Evolutionary conservation across 1,284 basidiomycete genomes (phyloP).

Genomic region (Sphaerobolus stellatus): DNA sequence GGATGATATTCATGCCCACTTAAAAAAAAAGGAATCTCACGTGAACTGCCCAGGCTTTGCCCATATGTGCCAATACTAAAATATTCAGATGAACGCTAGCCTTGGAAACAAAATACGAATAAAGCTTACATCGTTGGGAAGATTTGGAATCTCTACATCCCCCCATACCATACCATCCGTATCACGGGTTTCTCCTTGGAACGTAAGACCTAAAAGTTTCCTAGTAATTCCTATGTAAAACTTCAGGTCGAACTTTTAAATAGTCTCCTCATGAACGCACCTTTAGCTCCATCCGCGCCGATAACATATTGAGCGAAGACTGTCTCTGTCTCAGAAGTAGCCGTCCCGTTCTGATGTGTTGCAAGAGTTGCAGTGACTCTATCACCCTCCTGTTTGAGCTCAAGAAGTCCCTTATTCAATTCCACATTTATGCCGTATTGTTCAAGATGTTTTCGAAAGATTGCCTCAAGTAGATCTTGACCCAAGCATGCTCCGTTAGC

Average conservation of each 20-base stretch:
- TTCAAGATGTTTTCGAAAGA: conserved; percentile 31
- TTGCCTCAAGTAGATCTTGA: conserved; percentile 28
- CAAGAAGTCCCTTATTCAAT: conserved; percentile 29
- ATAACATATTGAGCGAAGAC: conserved; percentile 22
- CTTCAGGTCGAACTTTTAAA: neutral
- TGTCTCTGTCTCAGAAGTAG: conserved; percentile 4
- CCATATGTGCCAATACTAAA: conserved; percentile 34
- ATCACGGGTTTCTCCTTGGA: conserved; percentile 44
- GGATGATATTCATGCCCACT: conserved; percentile 10
- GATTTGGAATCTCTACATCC: conserved; percentile 39
- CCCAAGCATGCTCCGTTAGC: conserved; percentile 19
- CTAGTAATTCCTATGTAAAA: conserved; percentile 25
- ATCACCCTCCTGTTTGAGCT: conserved; percentile 23
- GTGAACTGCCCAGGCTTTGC: conserved; percentile 11
- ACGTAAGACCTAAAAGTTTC: conserved; percentile 43
- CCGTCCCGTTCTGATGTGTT: conserved; percentile 20
- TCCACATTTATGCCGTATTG: conserved; percentile 29
- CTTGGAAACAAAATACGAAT: conserved; percentile 11
- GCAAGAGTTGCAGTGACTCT: conserved; percentile 22
- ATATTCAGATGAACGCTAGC: neutral
- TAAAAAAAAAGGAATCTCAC: neutral
- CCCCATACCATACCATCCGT: conserved; percentile 38
- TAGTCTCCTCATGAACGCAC: conserved; percentile 17
- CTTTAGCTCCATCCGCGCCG: conserved; percentile 39
- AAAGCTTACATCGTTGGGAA: conserved; percentile 33